Base-by-base conservation (phyloP, 306 rosid genomes). In the Vicia villosa region DNA sequence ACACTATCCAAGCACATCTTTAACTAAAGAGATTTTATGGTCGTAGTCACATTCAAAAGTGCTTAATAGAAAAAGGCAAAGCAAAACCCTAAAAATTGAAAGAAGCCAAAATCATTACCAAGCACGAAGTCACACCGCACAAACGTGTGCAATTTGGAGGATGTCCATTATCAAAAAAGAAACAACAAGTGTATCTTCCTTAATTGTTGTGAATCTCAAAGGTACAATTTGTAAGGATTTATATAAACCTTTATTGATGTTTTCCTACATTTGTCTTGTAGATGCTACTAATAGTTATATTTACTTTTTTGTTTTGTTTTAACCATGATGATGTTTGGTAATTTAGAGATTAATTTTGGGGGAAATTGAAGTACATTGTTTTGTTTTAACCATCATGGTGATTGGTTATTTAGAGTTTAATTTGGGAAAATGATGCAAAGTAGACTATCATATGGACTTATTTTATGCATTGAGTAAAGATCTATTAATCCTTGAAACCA, bases 61-160 rank as follows among this genome's bases (percentile, higher is more conserved):
- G 74, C 37, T 47, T 46, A 11, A 10, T 10, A 54, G n/a, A 36
- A 34, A 77, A 55, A n/a, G 11, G 55, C 16, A 46, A 71, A 57
- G 56, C 28, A 36, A 37, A 56, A 17, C 43, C 47, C 42, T 36
- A 56, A 56, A 56, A 16, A 2, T 14, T 41, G 66, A 62, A 69
- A 69, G 72, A 57, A 58, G 77, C 69, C 77, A 58, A 72, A 54
- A 70, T 62, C 61, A 47, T 62, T 52, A 41, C 24, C 52, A 42
- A 34, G 73, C 69, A 72, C 73, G 57, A 72, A 22, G 79, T 79
- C 79, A 73, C 62, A 73, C 40, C 83, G 79, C 72, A 73, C 75
- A 73, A 60, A 62, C 43, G 52, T 74, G 45, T 68, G 59, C 66
- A 76, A 69, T 24, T 68, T 63, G 75, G 65, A 19, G 49, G 20